A percentile compares a stretch with the other conserved stretches of the same genome.
phyloP scores from a whole-genome alignment of 2,329 filamentous ascomycete genomes.

The Annulohypoxylon truncatum region DNA sequence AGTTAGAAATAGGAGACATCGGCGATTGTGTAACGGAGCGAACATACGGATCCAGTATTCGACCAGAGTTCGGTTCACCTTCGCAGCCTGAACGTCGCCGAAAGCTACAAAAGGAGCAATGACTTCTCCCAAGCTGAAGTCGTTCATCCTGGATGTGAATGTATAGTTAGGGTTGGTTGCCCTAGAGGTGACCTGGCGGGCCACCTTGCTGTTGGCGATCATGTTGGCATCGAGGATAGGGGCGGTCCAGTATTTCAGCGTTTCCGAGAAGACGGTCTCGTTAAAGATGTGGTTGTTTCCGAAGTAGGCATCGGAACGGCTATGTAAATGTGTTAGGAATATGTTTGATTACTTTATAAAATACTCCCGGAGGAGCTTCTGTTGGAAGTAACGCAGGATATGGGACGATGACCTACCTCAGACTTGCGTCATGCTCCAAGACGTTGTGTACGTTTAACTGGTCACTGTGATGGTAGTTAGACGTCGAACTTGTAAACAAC shows the following conservation, averaged over 20 bases:
- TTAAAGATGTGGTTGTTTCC: constrained; percentile 66
- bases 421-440: constrained; percentile 62
- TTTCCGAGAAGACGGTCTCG: constrained; percentile 60
- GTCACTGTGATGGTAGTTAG: constrained; percentile 43
- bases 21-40: background rate
- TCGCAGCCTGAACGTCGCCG: constrained; percentile 56
- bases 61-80: constrained; percentile 55
- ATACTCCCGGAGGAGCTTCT: too few relatives aligned
- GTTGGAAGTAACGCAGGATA: too few relatives aligned
- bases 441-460: constrained; percentile 60
- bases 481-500: background rate
- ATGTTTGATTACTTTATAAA: background rate
- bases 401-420: constrained; percentile 49
- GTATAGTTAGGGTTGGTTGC: constrained; percentile 57
- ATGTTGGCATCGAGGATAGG: constrained; percentile 54
- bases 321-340: constrained; percentile 35
- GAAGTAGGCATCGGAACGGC: constrained; percentile 61
- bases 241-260: constrained; percentile 59
- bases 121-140: constrained; percentile 63
- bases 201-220: constrained; percentile 53
- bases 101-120: constrained; percentile 63
- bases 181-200: constrained; percentile 27
- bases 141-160: constrained; percentile 56
- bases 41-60: constrained; percentile 60
- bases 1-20: background rate